Evolutionary conservation across 768 basidiomycete genomes (phyloP), one percentile per base, ranked within the genome.

Genomic region (Boletus rubroflammeus): DNA sequence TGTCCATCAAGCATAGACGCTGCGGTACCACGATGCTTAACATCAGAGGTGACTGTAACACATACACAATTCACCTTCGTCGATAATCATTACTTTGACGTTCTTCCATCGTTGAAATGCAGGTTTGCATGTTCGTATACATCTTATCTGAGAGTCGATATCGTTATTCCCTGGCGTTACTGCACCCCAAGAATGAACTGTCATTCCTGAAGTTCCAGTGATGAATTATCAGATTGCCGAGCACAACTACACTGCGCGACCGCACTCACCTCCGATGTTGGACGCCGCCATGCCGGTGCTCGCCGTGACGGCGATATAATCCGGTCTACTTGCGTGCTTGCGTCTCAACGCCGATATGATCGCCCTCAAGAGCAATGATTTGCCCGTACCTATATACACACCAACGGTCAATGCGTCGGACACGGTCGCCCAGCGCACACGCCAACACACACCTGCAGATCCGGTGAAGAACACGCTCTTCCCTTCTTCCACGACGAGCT

Each of bases 1-100:
- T 76, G 66, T 1, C 79, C 85, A 60, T 87, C 84, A 14, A 88
- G 76, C 86, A 88, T 88, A 1, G 86, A 87, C 1, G 85, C 84
- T 87, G 41, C 3, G 43, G 26, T 26, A 21, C 5, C 36, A 23
- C 25, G 2, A 46, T 9, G 4, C 2, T 52, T 1, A 17, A 15
- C 39, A n/a, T 13, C 14, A 11, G 1, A 39, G 8, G 0, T 2
- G 19, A 19, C 2, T 2, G 1, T 2, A 0, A 14, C 28, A 19
- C 28, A 15, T 15, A 26, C 3, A 10, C 13, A 10, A 61, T 75
- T 54, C 49, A 82, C 85, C 76, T 70, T 88, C 85, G 58, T 88
- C 86, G 25, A 88, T 78, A 54, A 88, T 76, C 47, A 88, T 74
- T 2, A 82, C 79, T 58, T 79, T 76, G 2, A 78, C 80, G 26